Evolutionary conservation across 768 basidiomycete genomes (phyloP).

Genomic region (Lentinula sp.): DNA sequence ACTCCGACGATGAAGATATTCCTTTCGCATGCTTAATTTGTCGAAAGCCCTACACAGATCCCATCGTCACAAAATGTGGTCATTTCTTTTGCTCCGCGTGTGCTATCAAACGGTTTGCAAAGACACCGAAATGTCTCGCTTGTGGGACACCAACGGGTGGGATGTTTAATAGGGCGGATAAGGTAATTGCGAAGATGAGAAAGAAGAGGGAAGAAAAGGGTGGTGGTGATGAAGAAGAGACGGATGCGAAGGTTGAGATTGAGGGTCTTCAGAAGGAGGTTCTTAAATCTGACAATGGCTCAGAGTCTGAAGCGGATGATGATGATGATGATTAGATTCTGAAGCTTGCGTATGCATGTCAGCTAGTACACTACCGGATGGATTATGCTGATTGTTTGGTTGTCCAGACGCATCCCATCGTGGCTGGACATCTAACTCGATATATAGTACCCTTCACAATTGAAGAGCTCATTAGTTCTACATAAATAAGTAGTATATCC

Average conservation of each 20-base stretch:
- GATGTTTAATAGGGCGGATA: slow-evolving; percentile 94
- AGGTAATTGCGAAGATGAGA: slow-evolving; percentile 83
- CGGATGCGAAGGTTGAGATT: slow-evolving; percentile 44
- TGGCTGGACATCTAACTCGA: too few relatives aligned
- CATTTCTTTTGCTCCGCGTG: slow-evolving; percentile 96
- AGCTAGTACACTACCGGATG: too few relatives aligned
- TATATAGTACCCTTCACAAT: too few relatives aligned
- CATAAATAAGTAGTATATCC: too few relatives aligned
- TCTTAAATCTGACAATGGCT: slow-evolving; percentile 24
- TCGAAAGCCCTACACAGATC: slow-evolving; percentile 90
- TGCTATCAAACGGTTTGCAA: slow-evolving; percentile 91
- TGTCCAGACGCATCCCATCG: too few relatives aligned
- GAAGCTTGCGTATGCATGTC: background rate
- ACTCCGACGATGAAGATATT: slow-evolving; percentile 79
- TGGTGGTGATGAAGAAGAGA: slow-evolving; percentile 37
- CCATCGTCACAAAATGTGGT: slow-evolving; percentile 92
- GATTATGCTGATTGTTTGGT: too few relatives aligned
- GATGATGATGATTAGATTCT: slow-evolving; percentile 16
- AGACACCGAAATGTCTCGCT: slow-evolving; percentile 92
- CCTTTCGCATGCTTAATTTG: slow-evolving; percentile 99
- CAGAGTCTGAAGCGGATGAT: slow-evolving; percentile 27
- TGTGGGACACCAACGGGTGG: slow-evolving; percentile 92
- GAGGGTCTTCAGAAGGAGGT: slow-evolving; percentile 45
- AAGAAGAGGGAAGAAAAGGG: slow-evolving; percentile 60
- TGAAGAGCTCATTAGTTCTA: too few relatives aligned